phyloP scores from a whole-genome alignment of 2,329 filamentous ascomycete genomes.

The Chaetomiaceae sp. region DNA sequence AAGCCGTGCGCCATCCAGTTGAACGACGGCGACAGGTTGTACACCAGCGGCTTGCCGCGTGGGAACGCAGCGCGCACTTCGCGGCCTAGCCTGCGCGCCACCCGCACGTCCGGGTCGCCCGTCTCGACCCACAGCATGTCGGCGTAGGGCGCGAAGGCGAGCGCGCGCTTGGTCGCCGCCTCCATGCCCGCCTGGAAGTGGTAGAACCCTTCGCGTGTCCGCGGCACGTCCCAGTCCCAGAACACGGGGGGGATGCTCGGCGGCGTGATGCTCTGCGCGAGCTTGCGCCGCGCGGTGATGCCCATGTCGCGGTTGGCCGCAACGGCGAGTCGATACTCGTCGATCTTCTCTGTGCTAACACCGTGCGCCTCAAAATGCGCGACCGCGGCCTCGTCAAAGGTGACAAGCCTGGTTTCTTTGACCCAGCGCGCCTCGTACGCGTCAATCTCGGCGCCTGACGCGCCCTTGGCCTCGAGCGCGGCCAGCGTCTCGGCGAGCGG shows the following conservation, averaged over 20 bases:
- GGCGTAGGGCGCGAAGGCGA: slow-evolving; percentile 85
- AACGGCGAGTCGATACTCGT: slow-evolving; percentile 60
- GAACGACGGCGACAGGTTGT: slow-evolving; percentile 94
- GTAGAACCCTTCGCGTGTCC: slow-evolving; percentile 90
- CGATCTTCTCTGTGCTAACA: slow-evolving; percentile 54
- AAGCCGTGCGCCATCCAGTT: slow-evolving; percentile 99
- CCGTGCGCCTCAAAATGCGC: slow-evolving; percentile 64
- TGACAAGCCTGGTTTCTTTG: slow-evolving; percentile 74
- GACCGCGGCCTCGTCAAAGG: slow-evolving; percentile 85
- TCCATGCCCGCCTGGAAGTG: slow-evolving; percentile 79
- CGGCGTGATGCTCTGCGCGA: slow-evolving; percentile 63
- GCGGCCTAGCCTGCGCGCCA: slow-evolving; percentile 64
- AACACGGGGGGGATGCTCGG: slow-evolving; percentile 55
- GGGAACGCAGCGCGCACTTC: slow-evolving; percentile 66
- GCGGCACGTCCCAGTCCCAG: slow-evolving; percentile 87
- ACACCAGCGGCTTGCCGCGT: slow-evolving; percentile 85
- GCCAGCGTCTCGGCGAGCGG: slow-evolving; percentile 85
- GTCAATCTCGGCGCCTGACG: slow-evolving; percentile 74
- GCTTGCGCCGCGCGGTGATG: slow-evolving; percentile 65
- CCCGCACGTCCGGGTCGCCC: slow-evolving; percentile 74
- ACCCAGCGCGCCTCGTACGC: slow-evolving; percentile 83
- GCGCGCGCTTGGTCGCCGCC: slow-evolving; percentile 86
- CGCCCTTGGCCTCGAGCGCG: slow-evolving; percentile 77
- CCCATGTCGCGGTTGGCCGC: slow-evolving; percentile 65
- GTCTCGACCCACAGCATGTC: slow-evolving; percentile 98